Conservation (phyloP, 2,329 filamentous ascomycete genomes). For the Ophiostoma tasmaniense region DNA sequence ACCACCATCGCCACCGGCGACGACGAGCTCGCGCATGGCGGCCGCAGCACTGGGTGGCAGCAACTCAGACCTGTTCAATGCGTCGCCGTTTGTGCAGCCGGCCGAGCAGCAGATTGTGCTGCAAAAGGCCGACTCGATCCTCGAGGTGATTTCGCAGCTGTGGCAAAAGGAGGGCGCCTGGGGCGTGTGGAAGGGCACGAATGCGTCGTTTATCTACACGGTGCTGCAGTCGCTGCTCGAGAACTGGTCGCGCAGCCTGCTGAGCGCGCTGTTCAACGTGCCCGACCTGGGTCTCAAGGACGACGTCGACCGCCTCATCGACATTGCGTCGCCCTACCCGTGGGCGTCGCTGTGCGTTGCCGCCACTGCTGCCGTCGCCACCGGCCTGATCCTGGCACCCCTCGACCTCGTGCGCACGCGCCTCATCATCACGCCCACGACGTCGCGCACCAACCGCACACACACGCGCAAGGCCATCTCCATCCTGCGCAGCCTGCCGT, state of each 20-base stretch:
- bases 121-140: constrained; percentile 67
- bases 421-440: constrained; percentile 76
- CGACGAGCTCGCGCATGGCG: neutral
- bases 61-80: neutral
- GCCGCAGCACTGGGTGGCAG: neutral
- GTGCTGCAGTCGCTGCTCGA: constrained; percentile 80
- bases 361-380: constrained; percentile 55
- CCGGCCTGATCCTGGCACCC: constrained; percentile 74
- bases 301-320: constrained; percentile 65
- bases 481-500: constrained; percentile 69
- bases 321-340: constrained; percentile 69
- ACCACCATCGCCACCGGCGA: neutral
- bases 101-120: constrained; percentile 58
- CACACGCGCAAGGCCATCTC: constrained; percentile 70
- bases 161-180: constrained; percentile 85
- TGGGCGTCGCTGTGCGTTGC: constrained; percentile 71
- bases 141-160: constrained; percentile 77
- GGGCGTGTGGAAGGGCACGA: constrained; percentile 91
- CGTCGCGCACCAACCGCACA: constrained; percentile 38
- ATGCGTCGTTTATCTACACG: constrained; percentile 85
- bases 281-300: constrained; percentile 72
- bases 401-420: constrained; percentile 84
- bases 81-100: constrained; percentile 25
- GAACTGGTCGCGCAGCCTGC: constrained; percentile 80
- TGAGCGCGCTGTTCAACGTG: constrained; percentile 85